These are phyloP conservation scores for Yamadazyma philogaea DNA, from an alignment of 805 yeast species.

Conservation along the genomic window DNA sequence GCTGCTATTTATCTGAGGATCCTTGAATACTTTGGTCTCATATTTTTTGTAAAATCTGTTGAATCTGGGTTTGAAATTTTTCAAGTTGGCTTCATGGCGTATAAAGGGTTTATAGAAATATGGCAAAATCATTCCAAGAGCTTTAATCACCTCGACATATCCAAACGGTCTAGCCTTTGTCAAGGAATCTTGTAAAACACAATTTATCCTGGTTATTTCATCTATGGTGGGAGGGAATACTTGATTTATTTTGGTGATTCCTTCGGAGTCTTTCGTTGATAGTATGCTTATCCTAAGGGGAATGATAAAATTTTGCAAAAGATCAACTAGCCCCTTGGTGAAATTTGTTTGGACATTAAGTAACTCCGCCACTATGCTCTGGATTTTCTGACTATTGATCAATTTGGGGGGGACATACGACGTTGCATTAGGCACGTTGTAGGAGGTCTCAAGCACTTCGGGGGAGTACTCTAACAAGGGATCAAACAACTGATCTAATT, in stretches of 20 bases:
- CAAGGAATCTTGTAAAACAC: conserved; percentile 75
- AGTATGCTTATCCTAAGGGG: conserved; percentile 73
- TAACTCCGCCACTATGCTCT: conserved; percentile 63
- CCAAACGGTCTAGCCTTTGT: conserved; percentile 67
- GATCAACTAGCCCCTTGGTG: conserved; percentile 67
- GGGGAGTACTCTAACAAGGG: conserved; percentile 91
- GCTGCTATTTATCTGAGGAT: conserved; percentile 27
- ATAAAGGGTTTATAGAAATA: conserved; percentile 90
- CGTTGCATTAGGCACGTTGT: conserved; percentile 53
- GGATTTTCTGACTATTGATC: conserved; percentile 31
- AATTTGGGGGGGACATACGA: conserved; percentile 13
- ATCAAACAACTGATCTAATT: conserved; percentile 83
- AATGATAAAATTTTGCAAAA: conserved; percentile 73
- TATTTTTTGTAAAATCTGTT: conserved; percentile 37
- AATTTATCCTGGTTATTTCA: conserved; percentile 86
- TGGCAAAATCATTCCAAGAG: conserved; percentile 79
- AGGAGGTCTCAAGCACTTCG: conserved; percentile 71
- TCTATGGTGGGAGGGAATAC: conserved; percentile 94
- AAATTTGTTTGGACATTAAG: conserved; percentile 69
- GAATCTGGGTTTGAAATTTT: conserved; percentile 55
- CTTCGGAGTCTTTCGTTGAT: conserved; percentile 49
- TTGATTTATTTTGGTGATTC: conserved; percentile 66
- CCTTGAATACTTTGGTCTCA: conserved; percentile 26
- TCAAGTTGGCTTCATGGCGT: conserved; percentile 91
- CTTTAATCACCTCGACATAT: conserved; percentile 70